A percentile compares a stretch with the other conserved stretches of the same genome.
Evolutionary conservation across 257 asterid genomes (phyloP).

Genomic region (Fraxinus anomala): DNA sequence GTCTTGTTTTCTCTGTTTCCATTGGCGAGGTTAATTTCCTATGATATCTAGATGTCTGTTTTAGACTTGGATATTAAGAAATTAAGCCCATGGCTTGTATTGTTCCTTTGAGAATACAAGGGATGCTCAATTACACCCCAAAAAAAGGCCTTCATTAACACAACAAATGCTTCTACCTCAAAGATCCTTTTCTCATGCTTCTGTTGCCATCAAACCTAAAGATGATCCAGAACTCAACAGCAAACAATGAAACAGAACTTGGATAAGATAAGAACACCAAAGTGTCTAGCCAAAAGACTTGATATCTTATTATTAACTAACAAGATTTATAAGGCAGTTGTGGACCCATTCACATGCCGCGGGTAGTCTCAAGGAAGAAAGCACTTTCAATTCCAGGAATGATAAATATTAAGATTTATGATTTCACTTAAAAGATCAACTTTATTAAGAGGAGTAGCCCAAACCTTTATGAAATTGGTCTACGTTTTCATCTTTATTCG

Average conservation of each 20-base stretch:
- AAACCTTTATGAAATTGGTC: too few relatives aligned
- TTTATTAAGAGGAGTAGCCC: too few relatives aligned
- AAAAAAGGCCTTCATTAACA: background rate
- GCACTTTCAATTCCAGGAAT: background rate
- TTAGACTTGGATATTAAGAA: background rate
- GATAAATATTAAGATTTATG: background rate
- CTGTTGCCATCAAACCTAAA: background rate
- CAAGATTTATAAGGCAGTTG: background rate
- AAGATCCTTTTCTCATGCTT: background rate
- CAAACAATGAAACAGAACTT: background rate
- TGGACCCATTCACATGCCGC: background rate
- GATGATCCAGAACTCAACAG: conserved; percentile 1
- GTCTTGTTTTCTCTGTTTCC: background rate
- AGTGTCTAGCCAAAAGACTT: background rate
- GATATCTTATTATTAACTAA: background rate
- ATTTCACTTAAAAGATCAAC: too few relatives aligned
- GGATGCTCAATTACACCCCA: background rate
- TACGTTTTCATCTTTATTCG: too few relatives aligned
- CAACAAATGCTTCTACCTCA: background rate
- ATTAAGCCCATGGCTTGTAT: background rate
- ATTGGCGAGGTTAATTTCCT: background rate
- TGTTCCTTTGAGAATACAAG: background rate
- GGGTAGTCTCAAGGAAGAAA: background rate
- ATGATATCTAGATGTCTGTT: background rate
- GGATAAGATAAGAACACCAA: background rate